Evolutionary conservation across 2,329 filamentous ascomycete genomes (phyloP).

Genomic region (Drechslerella dactyloides): DNA sequence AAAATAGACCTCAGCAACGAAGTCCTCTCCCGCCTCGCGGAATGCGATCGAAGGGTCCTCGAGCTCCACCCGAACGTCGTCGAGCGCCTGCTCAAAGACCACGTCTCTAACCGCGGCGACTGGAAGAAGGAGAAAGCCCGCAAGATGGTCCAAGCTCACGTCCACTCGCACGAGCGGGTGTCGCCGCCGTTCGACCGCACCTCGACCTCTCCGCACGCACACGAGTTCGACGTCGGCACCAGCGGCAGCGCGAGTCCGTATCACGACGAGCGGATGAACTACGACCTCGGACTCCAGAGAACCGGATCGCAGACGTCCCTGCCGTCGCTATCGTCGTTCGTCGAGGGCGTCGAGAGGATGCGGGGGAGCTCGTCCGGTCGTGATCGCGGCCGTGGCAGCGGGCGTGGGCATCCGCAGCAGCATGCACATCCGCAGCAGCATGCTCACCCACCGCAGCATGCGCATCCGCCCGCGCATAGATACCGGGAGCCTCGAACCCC

Average conservation of each 20-base stretch:
- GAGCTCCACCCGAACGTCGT: conserved; percentile 40
- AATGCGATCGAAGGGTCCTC: conserved; percentile 41
- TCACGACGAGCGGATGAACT: conserved; percentile 31
- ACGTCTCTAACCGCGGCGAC: conserved; percentile 44
- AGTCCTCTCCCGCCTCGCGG: conserved; percentile 34
- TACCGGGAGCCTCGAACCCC: not conserved
- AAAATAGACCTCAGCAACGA: conserved; percentile 48
- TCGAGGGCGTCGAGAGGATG: conserved; percentile 40
- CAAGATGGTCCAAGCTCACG: conserved; percentile 26
- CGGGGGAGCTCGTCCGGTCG: conserved; percentile 9
- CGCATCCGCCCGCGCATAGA: conserved; percentile 8
- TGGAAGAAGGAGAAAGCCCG: conserved; percentile 48
- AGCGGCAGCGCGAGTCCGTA: conserved; percentile 19
- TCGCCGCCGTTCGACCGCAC: conserved; percentile 26
- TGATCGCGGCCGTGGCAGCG: not conserved
- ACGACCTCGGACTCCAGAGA: conserved; percentile 26
- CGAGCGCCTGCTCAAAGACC: conserved; percentile 42
- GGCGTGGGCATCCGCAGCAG: not conserved
- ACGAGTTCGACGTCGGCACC: not conserved
- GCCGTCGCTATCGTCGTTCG: conserved; percentile 34
- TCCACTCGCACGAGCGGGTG: conserved; percentile 16
- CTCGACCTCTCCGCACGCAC: conserved; percentile 33
- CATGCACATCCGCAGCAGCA: conserved; percentile 7
- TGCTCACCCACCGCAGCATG: conserved; percentile 8
- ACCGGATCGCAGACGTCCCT: conserved; percentile 24